Evolutionary conservation across 257 asterid species (phyloP).

Genomic region (Solanum bulbocastanum): DNA sequence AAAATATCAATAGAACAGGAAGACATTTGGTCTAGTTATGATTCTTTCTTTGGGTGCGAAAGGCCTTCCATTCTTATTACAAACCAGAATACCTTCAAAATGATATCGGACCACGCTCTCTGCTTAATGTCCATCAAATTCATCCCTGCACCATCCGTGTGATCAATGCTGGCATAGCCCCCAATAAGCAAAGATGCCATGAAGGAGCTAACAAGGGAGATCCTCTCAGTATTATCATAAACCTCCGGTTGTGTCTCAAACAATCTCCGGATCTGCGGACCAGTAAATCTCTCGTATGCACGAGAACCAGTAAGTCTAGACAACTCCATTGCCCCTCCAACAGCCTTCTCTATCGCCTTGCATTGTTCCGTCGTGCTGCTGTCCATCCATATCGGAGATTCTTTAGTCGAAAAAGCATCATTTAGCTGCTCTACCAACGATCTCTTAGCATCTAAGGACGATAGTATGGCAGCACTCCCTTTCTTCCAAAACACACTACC

Average conservation of each 20-base stretch:
- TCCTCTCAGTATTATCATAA: constrained; percentile 63
- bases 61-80: constrained; percentile 14
- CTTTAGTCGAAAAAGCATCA: constrained; percentile 62
- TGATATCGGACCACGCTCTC: constrained; percentile 62
- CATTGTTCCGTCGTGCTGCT: constrained; percentile 83
- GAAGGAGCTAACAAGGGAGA: constrained; percentile 85
- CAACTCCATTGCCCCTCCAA: constrained; percentile 81
- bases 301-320: constrained; percentile 83
- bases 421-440: constrained; percentile 48
- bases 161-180: constrained; percentile 76
- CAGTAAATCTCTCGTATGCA: constrained; percentile 78
- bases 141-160: constrained; percentile 98
- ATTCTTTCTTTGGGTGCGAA: constrained; percentile 82
- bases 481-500: constrained; percentile 97
- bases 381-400: constrained; percentile 97
- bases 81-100: constrained; percentile 44
- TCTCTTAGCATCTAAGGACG: constrained; percentile 46
- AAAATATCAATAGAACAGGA: background rate
- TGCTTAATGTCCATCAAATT: constrained; percentile 84
- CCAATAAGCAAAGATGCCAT: constrained; percentile 89
- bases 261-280: constrained; percentile 79
- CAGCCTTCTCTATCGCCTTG: constrained; percentile 61
- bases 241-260: constrained; percentile 63
- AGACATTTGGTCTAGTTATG: constrained; percentile 70
- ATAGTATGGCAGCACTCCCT: constrained; percentile 39